Evolutionary conservation across 176 grass and related monocot genomes (phyloP).

Genomic region (Aegilops bicornis): DNA sequence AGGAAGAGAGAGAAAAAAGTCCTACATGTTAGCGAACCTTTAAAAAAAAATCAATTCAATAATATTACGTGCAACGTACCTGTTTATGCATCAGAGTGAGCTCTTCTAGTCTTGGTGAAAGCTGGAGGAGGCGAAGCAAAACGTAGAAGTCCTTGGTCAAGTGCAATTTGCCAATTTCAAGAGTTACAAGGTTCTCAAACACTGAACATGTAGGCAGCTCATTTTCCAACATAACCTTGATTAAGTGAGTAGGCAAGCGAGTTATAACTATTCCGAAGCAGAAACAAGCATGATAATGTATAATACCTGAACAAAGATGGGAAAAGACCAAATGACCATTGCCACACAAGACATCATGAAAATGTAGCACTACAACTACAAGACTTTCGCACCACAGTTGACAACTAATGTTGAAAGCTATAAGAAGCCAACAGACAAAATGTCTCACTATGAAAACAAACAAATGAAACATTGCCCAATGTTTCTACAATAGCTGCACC

Average conservation of each 20-base stretch:
- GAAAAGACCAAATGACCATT: not conserved
- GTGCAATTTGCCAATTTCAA: conserved; percentile 26
- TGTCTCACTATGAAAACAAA: not conserved
- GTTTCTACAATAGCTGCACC: not conserved
- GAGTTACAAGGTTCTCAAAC: conserved; percentile 21
- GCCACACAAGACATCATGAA: conserved; percentile 5
- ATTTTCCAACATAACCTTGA: conserved; percentile 42
- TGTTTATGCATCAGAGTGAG: not conserved
- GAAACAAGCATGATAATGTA: not conserved
- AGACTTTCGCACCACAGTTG: not conserved
- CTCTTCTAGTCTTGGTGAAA: conserved; percentile 26
- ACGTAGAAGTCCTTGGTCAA: conserved; percentile 12
- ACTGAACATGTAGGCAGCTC: conserved; percentile 27
- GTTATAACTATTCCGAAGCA: not conserved
- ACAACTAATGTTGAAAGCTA: not conserved
- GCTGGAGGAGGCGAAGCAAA: conserved; percentile 26
- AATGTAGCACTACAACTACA: not conserved
- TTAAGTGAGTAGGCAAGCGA: not conserved
- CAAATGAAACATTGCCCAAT: not conserved
- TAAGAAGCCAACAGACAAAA: conserved; percentile 7
- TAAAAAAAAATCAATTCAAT: not conserved
- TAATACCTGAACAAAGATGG: not conserved
- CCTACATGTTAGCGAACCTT: not conserved
- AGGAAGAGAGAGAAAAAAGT: not conserved
- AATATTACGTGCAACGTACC: not conserved